Conservation (phyloP, 2,329 filamentous ascomycete species). For the Aspergillus tanneri region DNA sequence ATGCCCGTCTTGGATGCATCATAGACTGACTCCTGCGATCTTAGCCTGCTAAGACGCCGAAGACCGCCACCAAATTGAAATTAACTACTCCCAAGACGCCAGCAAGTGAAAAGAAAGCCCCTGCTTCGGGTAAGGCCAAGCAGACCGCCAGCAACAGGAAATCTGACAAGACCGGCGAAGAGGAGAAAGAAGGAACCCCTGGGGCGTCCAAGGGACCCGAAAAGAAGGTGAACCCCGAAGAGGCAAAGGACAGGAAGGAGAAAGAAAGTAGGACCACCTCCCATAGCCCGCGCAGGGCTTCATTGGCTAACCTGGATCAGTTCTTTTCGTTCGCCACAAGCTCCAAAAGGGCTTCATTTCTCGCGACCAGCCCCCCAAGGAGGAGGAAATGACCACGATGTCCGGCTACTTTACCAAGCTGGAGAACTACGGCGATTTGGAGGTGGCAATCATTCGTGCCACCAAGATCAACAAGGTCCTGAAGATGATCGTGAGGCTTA, state of each 20-base stretch:
- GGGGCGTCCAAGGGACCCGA: conserved; percentile 53
- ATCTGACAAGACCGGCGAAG: conserved; percentile 55
- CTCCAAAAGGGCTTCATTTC: conserved; percentile 92
- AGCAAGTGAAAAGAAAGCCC: conserved; percentile 49
- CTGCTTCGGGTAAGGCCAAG: conserved; percentile 54
- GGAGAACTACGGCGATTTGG: conserved; percentile 76
- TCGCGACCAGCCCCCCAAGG: conserved; percentile 79
- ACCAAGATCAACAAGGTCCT: conserved; percentile 99
- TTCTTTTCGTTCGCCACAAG: conserved; percentile 91
- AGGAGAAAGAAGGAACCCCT: conserved; percentile 61
- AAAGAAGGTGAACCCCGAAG: conserved; percentile 55
- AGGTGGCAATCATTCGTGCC: conserved; percentile 79
- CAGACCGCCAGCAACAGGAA: conserved; percentile 60
- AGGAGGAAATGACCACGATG: conserved; percentile 58
- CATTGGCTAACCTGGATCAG: conserved; percentile 41
- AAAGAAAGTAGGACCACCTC: conserved; percentile 50
- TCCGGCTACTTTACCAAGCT: conserved; percentile 62
- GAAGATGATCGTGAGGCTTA: conserved; percentile 87
- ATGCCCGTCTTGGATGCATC: not conserved
- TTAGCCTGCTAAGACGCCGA: conserved; percentile 65
- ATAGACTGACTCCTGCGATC: conserved; percentile 21
- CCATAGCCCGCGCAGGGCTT: not conserved
- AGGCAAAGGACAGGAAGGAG: conserved; percentile 57
- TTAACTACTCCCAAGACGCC: conserved; percentile 60
- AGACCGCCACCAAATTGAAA: conserved; percentile 56